Conservation (phyloP, 306 rosid genomes). For the Prosopis cineraria region DNA sequence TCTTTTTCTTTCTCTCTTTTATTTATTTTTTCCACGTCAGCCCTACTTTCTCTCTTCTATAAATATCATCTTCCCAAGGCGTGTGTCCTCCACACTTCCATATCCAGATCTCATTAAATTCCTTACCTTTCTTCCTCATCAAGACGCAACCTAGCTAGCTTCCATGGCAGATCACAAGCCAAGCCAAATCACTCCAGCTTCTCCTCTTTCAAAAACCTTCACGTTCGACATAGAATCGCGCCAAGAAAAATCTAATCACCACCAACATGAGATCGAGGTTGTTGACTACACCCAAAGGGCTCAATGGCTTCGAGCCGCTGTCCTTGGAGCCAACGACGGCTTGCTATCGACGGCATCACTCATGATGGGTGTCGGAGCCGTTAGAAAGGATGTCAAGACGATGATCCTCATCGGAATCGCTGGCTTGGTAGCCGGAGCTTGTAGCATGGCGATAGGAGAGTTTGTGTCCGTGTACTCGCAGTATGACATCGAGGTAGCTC, state of each 20-base stretch:
- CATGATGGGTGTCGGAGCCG: constrained; percentile 54
- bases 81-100: constrained; percentile 21
- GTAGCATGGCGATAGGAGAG: constrained; percentile 57
- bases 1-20: not conserved
- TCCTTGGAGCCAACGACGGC: constrained; percentile 51
- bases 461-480: constrained; percentile 48
- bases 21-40: not conserved
- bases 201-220: not conserved
- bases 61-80: not conserved
- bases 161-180: constrained; percentile 32
- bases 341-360: constrained; percentile 47
- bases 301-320: constrained; percentile 49
- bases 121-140: not conserved
- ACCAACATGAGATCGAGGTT: not conserved
- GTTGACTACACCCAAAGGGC: constrained; percentile 46
- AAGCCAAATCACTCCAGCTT: not conserved
- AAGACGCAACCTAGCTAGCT: not conserved
- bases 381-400: constrained; percentile 35
- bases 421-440: constrained; percentile 43
- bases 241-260: not conserved
- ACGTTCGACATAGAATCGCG: constrained; percentile 8
- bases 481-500: constrained; percentile 45
- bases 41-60: not conserved
- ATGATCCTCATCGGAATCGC: constrained; percentile 49
- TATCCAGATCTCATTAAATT: not conserved